phyloP scores from a whole-genome alignment of 495 filamentous ascomycete genomes.

The Penicillium paradoxum region DNA sequence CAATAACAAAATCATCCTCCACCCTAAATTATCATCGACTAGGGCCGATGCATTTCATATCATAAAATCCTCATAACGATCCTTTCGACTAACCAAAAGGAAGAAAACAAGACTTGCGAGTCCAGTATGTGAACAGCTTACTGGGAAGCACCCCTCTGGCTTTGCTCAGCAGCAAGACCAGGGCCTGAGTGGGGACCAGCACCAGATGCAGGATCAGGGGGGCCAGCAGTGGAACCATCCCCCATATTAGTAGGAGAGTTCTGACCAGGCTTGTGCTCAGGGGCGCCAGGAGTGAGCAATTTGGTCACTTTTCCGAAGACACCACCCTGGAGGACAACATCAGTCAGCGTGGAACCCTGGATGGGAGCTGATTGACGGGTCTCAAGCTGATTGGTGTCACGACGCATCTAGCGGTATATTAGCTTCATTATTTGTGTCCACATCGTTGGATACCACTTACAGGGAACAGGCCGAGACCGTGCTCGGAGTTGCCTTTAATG shows the following conservation, averaged over 20 bases:
- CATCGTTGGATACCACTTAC: constrained; percentile 5
- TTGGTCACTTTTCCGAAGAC: constrained; percentile 14
- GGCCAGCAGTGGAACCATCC: neutral
- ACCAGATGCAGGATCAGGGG: constrained; percentile 1
- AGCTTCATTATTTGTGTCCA: neutral
- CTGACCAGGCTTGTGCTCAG: neutral
- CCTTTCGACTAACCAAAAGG: neutral
- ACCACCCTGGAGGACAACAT: constrained; percentile 17
- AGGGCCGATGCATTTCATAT: neutral
- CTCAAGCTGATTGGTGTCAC: constrained; percentile 12
- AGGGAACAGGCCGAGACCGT: constrained; percentile 22
- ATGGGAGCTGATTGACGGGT: constrained; percentile 15
- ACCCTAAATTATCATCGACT: neutral
- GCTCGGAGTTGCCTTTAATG: constrained; percentile 16
- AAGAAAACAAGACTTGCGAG: neutral
- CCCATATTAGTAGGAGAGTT: neutral
- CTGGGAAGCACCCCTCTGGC: neutral
- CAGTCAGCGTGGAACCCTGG: constrained; percentile 19
- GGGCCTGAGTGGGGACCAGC: constrained; percentile 7
- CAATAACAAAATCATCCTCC: neutral
- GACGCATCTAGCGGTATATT: constrained; percentile 16
- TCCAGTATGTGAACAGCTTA: neutral
- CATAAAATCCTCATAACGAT: neutral
- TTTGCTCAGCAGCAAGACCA: constrained; percentile 1
- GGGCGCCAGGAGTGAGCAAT: constrained; percentile 8